Evolutionary conservation across 2,329 filamentous ascomycete species (phyloP).

Genomic region (Hypoxylon sp.): DNA sequence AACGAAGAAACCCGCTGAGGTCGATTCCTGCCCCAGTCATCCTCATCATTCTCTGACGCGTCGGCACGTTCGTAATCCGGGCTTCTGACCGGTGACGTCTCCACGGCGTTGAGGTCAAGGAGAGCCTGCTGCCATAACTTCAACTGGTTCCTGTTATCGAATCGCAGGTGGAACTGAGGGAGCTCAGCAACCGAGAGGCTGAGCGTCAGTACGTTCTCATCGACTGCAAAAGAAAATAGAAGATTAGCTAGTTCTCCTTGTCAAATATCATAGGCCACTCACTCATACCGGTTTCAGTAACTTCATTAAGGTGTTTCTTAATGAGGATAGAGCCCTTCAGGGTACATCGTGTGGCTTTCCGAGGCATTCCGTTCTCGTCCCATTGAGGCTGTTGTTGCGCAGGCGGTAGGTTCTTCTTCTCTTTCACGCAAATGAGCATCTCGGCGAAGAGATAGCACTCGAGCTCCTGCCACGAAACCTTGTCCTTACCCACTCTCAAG

Average conservation of each 20-base stretch:
- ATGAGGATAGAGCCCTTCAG: slow-evolving; percentile 98
- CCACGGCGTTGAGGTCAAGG: slow-evolving; percentile 81
- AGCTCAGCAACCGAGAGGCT: slow-evolving; percentile 92
- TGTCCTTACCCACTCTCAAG: slow-evolving; percentile 94
- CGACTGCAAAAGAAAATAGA: slow-evolving; percentile 57
- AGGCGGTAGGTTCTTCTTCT: slow-evolving; percentile 78
- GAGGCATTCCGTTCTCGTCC: slow-evolving; percentile 68
- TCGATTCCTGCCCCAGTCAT: slow-evolving; percentile 79
- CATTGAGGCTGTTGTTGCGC: slow-evolving; percentile 74
- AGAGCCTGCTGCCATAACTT: slow-evolving; percentile 92
- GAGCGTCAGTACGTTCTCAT: slow-evolving; percentile 87
- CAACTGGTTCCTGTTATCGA: slow-evolving; percentile 83
- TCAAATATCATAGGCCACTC: slow-evolving; percentile 45
- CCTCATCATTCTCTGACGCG: slow-evolving; percentile 85
- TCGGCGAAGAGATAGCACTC: slow-evolving; percentile 97
- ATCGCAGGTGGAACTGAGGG: slow-evolving; percentile 92
- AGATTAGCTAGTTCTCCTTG: slow-evolving; percentile 49
- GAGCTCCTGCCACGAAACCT: slow-evolving; percentile 95
- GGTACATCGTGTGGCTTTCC: slow-evolving; percentile 81
- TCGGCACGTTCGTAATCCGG: slow-evolving; percentile 84
- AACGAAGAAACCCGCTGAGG: slow-evolving; percentile 82
- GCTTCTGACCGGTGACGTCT: slow-evolving; percentile 71
- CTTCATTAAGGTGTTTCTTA: slow-evolving; percentile 95
- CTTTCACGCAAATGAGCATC: slow-evolving; percentile 99
- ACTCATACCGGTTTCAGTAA: slow-evolving; percentile 74